Percentiles rank a stretch among this genome's conserved stretches.
Evolutionary conservation across 2,329 filamentous ascomycete species (phyloP).

Genomic region (Penicillium sp.): DNA sequence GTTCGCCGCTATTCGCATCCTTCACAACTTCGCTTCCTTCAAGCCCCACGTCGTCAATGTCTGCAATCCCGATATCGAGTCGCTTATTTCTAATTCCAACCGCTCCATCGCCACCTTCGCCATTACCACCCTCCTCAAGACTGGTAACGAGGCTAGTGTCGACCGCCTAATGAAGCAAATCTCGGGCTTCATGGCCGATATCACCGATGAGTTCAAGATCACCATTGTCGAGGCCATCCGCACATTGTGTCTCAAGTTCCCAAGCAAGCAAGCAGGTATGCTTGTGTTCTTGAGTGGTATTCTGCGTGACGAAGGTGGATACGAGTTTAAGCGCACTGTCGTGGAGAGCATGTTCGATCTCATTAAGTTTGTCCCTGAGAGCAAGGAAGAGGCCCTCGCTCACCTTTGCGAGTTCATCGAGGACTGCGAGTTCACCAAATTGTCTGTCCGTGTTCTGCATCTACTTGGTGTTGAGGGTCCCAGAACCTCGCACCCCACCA

Average conservation of each 20-base stretch:
- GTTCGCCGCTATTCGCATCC: conserved; percentile 93
- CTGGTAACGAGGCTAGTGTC: conserved; percentile 95
- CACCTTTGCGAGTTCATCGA: conserved; percentile 99
- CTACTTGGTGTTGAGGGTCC: conserved; percentile 92
- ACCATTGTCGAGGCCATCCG: conserved; percentile 99
- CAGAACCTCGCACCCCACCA: conserved; percentile 92
- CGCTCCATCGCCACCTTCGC: conserved; percentile 97
- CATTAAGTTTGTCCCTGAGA: conserved; percentile 97
- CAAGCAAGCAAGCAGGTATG: conserved; percentile 97
- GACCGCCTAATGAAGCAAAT: conserved; percentile 99
- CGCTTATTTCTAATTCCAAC: conserved; percentile 94
- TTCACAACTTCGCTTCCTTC: conserved; percentile 95
- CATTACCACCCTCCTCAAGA: conserved; percentile 97
- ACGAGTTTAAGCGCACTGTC: conserved; percentile 96
- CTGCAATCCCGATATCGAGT: conserved; percentile 97
- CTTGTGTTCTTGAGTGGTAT: conserved; percentile 97
- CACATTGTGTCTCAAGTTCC: conserved; percentile 95
- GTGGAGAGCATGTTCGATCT: conserved; percentile 99
- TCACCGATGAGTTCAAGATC: conserved; percentile 99
- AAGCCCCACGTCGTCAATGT: conserved; percentile 89
- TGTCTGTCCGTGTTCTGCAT: conserved; percentile 93
- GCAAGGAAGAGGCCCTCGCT: conserved; percentile 78
- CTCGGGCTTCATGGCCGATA: conserved; percentile 96
- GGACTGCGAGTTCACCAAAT: conserved; percentile 98
- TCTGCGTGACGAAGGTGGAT: conserved; percentile 92